Evolutionary conservation across 2,329 filamentous ascomycete genomes (phyloP), one percentile per base, ranked within the genome.

Genomic region (Aureobasidium sp.): DNA sequence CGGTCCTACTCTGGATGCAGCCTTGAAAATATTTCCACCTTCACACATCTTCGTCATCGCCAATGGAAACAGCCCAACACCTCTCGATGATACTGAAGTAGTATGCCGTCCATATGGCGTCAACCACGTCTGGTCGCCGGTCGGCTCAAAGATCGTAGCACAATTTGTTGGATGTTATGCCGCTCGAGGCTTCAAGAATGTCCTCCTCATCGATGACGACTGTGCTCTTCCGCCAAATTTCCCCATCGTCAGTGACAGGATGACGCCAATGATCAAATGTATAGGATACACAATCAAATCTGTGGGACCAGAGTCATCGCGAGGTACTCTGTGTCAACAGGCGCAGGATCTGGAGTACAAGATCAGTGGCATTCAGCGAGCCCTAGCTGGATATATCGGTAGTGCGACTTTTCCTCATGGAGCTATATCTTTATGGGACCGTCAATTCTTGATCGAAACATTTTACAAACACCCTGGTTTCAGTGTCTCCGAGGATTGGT

Each of bases 331-430:
- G 1, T 67, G 65, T 41, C 67, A 68, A 48, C 67, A 68, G 44
- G 78, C 78, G 0, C 79, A 81, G 62, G 78, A 81, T 66, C 68
- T 81, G n/a, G 79, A 81, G 64, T 81, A 81, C 67, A 81, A 81
- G 64, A 70, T 81, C 58, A 76, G 75, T 14, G 79, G 79, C 5
- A 68, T 81, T 2, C 74, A 77, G 57, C 73, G 78, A 32, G 71
- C 72, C 30, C 76, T 80, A 48, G 74, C 75, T 5, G 78, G 77
- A 10, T 74, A 71, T 45, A 63, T 78, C 36, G 79, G 79, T 27
- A 78, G 74, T 57, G 76, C 78, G 0, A 80, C 77, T 0, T 81
- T 81, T 62, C 78, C 79, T 0, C 79, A 81, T 61, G 79, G 79
- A 9, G 79, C 79, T 13, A 81, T 81, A 44, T 76, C 76, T 9